phyloP scores from a whole-genome alignment of 768 basidiomycete species.

The Leucocoprinus leucothites region DNA sequence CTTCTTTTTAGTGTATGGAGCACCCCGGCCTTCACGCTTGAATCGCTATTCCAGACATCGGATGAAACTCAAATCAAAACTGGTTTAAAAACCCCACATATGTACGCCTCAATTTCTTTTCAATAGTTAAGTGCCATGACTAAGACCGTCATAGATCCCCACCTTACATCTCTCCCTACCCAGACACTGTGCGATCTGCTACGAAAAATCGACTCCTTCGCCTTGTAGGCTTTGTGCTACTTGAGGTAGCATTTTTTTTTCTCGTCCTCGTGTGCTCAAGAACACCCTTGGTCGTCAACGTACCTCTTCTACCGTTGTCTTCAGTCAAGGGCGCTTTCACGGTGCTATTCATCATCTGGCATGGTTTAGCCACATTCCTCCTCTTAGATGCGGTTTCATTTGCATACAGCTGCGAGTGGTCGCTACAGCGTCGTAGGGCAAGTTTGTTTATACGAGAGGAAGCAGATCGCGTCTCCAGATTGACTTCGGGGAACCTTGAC shows the following conservation, averaged over 20 bases:
- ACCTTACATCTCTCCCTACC: too few relatives aligned
- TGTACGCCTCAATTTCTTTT: too few relatives aligned
- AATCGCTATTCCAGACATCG: not conserved
- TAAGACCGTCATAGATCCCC: too few relatives aligned
- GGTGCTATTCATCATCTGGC: not conserved
- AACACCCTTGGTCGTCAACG: not conserved
- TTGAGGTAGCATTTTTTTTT: not conserved
- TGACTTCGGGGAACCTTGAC: not conserved
- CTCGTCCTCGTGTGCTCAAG: not conserved
- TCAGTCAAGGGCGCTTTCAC: slow-evolving; percentile 1
- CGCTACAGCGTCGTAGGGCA: not conserved
- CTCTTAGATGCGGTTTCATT: not conserved
- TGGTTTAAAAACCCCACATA: too few relatives aligned
- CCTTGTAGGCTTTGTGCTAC: not conserved
- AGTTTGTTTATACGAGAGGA: not conserved
- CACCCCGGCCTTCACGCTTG: not conserved
- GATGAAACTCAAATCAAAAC: too few relatives aligned
- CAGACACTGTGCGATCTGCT: not conserved
- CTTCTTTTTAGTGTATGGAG: not conserved
- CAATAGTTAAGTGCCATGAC: too few relatives aligned
- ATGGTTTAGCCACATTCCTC: not conserved
- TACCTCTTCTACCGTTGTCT: not conserved
- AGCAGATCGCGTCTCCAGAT: not conserved
- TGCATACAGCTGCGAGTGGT: slow-evolving; percentile 4
- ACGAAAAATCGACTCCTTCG: not conserved